Percentiles rank a stretch among this genome's conserved stretches.
These are phyloP conservation scores for Aspergillus sp. DNA, from an alignment of 2,329 filamentous ascomycete species.

Conservation along the genomic window DNA sequence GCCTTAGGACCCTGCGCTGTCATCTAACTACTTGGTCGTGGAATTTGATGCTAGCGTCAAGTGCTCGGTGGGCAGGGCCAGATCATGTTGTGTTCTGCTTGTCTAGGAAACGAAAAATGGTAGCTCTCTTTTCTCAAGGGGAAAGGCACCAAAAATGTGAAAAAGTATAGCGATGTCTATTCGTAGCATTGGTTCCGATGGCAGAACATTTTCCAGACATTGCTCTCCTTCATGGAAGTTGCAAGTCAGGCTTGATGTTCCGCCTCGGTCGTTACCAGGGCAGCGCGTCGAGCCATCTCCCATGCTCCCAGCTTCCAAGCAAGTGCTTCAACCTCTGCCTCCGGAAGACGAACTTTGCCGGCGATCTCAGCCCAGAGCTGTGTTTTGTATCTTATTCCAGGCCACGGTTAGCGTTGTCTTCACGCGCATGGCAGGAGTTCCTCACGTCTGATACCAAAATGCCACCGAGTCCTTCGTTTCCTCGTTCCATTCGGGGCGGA, in stretches of 20 bases:
- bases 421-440: not conserved
- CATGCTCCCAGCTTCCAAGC: constrained; percentile 5
- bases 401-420: not conserved
- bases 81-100: too few relatives aligned
- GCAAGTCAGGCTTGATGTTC: not conserved
- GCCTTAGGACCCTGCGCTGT: too few relatives aligned
- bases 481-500: constrained; percentile 7
- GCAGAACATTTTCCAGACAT: not conserved
- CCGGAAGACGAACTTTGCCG: constrained; percentile 1
- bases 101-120: too few relatives aligned
- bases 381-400: constrained; percentile 1
- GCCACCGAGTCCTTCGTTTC: constrained; percentile 1
- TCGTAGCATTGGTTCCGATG: not conserved
- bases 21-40: too few relatives aligned
- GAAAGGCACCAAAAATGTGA: not conserved
- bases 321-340: constrained; percentile 5
- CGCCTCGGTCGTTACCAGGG: not conserved
- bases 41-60: too few relatives aligned
- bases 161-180: not conserved
- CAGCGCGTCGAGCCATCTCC: constrained; percentile 7
- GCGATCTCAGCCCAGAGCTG: constrained; percentile 3
- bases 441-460: constrained; percentile 5
- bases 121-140: not conserved
- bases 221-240: not conserved
- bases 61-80: too few relatives aligned